Conservation (phyloP, 2,329 filamentous ascomycete species). For the Sordariomycetes sp. region DNA sequence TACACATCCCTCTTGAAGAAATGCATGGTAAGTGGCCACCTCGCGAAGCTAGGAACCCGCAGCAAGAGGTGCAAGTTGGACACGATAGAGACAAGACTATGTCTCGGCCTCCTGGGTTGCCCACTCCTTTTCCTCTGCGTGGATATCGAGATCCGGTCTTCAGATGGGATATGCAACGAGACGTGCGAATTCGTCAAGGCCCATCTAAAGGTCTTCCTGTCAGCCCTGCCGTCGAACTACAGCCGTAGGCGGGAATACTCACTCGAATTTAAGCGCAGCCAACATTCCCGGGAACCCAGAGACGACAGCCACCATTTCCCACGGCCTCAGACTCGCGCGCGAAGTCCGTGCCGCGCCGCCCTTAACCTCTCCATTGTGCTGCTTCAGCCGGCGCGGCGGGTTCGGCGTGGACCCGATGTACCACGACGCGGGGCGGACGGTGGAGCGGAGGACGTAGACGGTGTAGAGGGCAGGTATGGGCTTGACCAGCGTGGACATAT, state of each 20-base stretch:
- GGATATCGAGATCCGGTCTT: slow-evolving; percentile 42
- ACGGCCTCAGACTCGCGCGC: slow-evolving; percentile 56
- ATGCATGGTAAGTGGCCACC: slow-evolving; percentile 71
- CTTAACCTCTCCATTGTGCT: slow-evolving; percentile 77
- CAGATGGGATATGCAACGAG: slow-evolving; percentile 61
- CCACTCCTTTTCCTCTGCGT: slow-evolving; percentile 37
- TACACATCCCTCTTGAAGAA: slow-evolving; percentile 66
- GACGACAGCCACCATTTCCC: slow-evolving; percentile 82
- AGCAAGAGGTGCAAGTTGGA: slow-evolving; percentile 74
- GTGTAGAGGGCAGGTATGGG: slow-evolving; percentile 82
- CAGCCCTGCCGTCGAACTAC: too few relatives aligned
- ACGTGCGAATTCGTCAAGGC: slow-evolving; percentile 78
- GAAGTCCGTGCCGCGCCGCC: slow-evolving; percentile 75
- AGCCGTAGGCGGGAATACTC: slow-evolving; percentile 19
- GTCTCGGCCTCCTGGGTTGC: slow-evolving; percentile 40
- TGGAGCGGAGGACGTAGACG: slow-evolving; percentile 84
- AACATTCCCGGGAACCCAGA: slow-evolving; percentile 80
- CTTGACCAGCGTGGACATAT: slow-evolving; percentile 28
- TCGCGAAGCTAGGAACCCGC: slow-evolving; percentile 62
- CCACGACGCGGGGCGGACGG: slow-evolving; percentile 52
- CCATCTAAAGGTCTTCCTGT: slow-evolving; percentile 45
- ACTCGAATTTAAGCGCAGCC: slow-evolving; percentile 91
- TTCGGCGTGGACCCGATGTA: slow-evolving; percentile 93
- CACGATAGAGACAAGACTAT: slow-evolving; percentile 54
- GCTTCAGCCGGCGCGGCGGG: slow-evolving; percentile 68